phyloP scores from a whole-genome alignment of 495 filamentous ascomycete genomes.

The Hypoxylon fragiforme region DNA sequence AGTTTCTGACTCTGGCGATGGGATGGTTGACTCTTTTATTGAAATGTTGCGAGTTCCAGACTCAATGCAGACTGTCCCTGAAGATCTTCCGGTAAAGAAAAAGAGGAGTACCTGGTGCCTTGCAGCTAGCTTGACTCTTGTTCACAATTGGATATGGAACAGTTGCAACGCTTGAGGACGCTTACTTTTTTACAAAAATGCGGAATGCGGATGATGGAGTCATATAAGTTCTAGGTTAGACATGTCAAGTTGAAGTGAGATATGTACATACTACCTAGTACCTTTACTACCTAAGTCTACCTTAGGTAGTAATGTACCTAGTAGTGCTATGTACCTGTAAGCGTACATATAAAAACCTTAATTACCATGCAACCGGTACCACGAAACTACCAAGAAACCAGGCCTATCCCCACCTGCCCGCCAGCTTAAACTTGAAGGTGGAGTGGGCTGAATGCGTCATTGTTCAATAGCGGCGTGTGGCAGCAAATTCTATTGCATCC shows the following conservation, averaged over 20 bases:
- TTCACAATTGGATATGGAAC: too few species aligned
- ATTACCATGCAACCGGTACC: slow-evolving; percentile 16
- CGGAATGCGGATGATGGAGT: slow-evolving; percentile 6
- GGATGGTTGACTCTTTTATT: slow-evolving; percentile 25
- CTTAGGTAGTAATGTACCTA: too few species aligned
- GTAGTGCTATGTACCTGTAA: too few species aligned
- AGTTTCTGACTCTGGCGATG: background rate
- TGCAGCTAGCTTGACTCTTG: slow-evolving; percentile 23
- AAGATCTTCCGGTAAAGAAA: slow-evolving; percentile 25
- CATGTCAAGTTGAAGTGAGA: too few species aligned
- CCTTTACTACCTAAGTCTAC: too few species aligned
- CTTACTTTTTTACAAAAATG: too few species aligned
- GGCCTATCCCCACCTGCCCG: background rate
- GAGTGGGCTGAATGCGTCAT: slow-evolving; percentile 39
- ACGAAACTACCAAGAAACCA: slow-evolving; percentile 22
- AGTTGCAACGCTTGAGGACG: too few species aligned
- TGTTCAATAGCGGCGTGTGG: slow-evolving; percentile 33
- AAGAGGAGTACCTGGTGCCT: slow-evolving; percentile 26
- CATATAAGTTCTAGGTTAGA: background rate
- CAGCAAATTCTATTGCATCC: slow-evolving; percentile 20
- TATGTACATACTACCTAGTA: too few species aligned
- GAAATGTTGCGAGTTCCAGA: slow-evolving; percentile 2
- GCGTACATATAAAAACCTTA: slow-evolving; percentile 34
- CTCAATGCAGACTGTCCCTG: slow-evolving; percentile 25
- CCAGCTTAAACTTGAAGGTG: slow-evolving; percentile 1